phyloP scores from a whole-genome alignment of 2,329 filamentous ascomycete genomes.

The Hypoxylon sp. region DNA sequence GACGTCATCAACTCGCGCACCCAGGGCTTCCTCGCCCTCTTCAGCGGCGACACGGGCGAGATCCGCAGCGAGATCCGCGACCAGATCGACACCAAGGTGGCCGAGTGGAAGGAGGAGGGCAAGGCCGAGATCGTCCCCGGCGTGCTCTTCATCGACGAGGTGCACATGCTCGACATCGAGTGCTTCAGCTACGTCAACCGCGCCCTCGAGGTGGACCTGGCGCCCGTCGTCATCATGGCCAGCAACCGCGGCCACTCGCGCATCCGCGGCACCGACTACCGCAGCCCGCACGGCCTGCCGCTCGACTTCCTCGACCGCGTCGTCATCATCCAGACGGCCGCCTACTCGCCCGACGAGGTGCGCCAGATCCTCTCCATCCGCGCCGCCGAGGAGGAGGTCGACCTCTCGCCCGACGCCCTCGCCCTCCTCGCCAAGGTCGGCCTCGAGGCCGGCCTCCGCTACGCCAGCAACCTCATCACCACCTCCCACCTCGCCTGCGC shows the following conservation, averaged over 20 bases:
- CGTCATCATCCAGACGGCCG: constrained; percentile 92
- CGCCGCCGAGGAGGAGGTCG: constrained; percentile 94
- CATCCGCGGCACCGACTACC: constrained; percentile 93
- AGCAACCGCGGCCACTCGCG: constrained; percentile 92
- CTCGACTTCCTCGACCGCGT: constrained; percentile 96
- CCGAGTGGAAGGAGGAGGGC: constrained; percentile 98
- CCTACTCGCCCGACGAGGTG: constrained; percentile 85
- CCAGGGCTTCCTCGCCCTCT: constrained; percentile 96
- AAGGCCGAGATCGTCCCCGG: constrained; percentile 98
- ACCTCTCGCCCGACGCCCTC: constrained; percentile 86
- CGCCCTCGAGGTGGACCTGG: constrained; percentile 91
- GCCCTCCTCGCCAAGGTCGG: constrained; percentile 96
- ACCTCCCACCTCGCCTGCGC: constrained; percentile 87
- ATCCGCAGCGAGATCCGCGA: constrained; percentile 96
- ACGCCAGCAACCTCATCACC: constrained; percentile 97
- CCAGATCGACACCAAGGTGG: constrained; percentile 99
- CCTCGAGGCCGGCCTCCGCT: constrained; percentile 87
- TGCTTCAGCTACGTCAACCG: constrained; percentile 99
- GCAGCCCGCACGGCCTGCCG: constrained; percentile 90
- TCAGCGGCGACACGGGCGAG: constrained; percentile 97
- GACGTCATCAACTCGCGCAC: constrained; percentile 99
- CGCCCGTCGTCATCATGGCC: constrained; percentile 98
- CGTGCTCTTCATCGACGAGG: constrained; percentile 97
- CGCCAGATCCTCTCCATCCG: constrained; percentile 91
- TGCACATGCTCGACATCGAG: constrained; percentile 99